Conservation (phyloP, 805 yeast genomes). For the Metschnikowia reukaufii region DNA sequence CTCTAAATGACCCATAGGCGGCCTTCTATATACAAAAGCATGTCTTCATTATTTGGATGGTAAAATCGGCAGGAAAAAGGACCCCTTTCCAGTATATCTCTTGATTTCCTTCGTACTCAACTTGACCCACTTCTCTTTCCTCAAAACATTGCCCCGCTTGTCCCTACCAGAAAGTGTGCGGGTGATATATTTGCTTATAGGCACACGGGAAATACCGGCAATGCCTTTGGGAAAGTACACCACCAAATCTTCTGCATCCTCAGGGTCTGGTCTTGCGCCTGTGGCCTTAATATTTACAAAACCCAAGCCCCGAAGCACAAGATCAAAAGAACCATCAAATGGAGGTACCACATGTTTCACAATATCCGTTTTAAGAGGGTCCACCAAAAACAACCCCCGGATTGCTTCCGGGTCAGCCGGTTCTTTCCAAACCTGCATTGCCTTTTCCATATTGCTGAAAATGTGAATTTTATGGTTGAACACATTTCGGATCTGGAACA, state of each 20-base stretch:
- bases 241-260: slow-evolving; percentile 28
- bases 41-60: background rate
- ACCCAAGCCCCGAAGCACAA: slow-evolving; percentile 67
- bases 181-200: slow-evolving; percentile 43
- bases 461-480: slow-evolving; percentile 42
- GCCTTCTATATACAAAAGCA: background rate
- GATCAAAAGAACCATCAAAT: slow-evolving; percentile 64
- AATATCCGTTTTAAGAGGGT: slow-evolving; percentile 8
- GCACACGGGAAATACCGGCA: slow-evolving; percentile 53
- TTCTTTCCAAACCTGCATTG: slow-evolving; percentile 22
- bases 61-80: slow-evolving; percentile 3
- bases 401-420: slow-evolving; percentile 28
- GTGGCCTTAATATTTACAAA: slow-evolving; percentile 61
- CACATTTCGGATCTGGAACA: slow-evolving; percentile 48
- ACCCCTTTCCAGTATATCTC: slow-evolving; percentile 18
- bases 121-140: slow-evolving; percentile 23
- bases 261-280: slow-evolving; percentile 33
- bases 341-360: slow-evolving; percentile 58
- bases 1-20: background rate
- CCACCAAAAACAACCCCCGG: slow-evolving; percentile 21
- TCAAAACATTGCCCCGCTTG: slow-evolving; percentile 22
- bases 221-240: slow-evolving; percentile 58
- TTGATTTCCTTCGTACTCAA: slow-evolving; percentile 23
- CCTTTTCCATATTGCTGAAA: slow-evolving; percentile 32
- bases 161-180: slow-evolving; percentile 36